Base-by-base conservation (phyloP, 495 filamentous ascomycete genomes). In the Mytilinidion resinicola region DNA sequence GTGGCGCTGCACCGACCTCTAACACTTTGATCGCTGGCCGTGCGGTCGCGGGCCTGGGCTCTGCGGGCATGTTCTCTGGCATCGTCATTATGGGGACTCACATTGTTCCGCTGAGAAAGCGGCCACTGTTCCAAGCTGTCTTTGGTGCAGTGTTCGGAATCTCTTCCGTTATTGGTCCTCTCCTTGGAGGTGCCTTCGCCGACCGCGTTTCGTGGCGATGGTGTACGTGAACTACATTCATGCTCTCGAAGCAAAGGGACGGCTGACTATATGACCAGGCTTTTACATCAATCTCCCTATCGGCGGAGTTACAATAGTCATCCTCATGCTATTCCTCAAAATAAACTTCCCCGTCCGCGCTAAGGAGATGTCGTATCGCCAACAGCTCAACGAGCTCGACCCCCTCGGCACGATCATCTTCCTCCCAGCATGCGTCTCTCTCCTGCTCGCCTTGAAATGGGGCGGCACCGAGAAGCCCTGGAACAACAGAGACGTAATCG, bases 1-100 rank as follows among this genome's bases (percentile, higher is more conserved):
- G 90, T 68, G 91, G 82, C 17, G 81, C 83, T 1, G 87, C 91
- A 0, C 85, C 87, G 1, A 88, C 72, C 52, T 92, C 88, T 0
- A 75, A 83, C 0, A 81, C 82, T 4, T 75, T 96, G 30, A 96
- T 96, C 58, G 73, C 92, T 57, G 91, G 92, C 9, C 84, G 92
- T 33, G 91, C 91, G 11, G 75, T 96, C 47, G 88, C 90, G 21
- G 91, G 91, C 33, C 61, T 96, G 12, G 91, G 91, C 19, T 79
- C 81, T 4, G 87, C 90, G 1, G 91, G 89, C 36, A 82, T 96
- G 52, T 95, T 93, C 69, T 86, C 87, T 0, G 91, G 91, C 5
- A 86, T 87, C 1, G 79, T 96, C 39, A 80, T 92, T 59, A 95
- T 96, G 68, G 79, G 96, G 20, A 79, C 84, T 36, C 81, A 89